Conservation (phyloP, 2,329 filamentous ascomycete genomes). For the Ustulina deusta region DNA sequence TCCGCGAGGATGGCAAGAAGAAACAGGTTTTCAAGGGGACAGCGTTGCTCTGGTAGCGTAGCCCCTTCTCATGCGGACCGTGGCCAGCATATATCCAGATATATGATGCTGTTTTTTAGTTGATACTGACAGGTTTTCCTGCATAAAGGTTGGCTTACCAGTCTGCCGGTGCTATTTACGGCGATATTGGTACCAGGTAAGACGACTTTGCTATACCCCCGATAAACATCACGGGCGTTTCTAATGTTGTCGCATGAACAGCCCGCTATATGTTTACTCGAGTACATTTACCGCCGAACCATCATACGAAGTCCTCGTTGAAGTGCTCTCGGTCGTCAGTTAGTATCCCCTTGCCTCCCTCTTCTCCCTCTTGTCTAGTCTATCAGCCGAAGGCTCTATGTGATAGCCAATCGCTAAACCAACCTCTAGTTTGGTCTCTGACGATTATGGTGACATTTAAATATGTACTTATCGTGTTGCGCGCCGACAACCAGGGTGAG, state of each 20-base stretch:
- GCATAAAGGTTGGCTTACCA: conserved; percentile 69
- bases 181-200: conserved; percentile 70
- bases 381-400: not conserved
- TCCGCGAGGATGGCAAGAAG: conserved; percentile 49
- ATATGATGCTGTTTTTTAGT: conserved; percentile 6
- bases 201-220: conserved; percentile 9
- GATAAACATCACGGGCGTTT: not conserved
- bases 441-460: conserved; percentile 77
- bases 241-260: conserved; percentile 46
- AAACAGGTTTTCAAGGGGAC: conserved; percentile 55
- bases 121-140: conserved; percentile 10
- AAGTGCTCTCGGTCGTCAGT: conserved; percentile 73
- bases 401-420: conserved; percentile 5
- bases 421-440: conserved; percentile 69
- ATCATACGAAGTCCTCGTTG: conserved; percentile 68
- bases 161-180: conserved; percentile 75
- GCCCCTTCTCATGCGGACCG: conserved; percentile 19
- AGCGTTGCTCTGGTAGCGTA: conserved; percentile 52
- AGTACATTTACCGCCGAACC: conserved; percentile 72
- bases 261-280: conserved; percentile 77
- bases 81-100: not conserved
- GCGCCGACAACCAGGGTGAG: conserved; percentile 77
- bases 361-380: not conserved
- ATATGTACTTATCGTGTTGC: conserved; percentile 74
- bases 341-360: conserved; percentile 5